A percentile compares a stretch with the other conserved stretches of the same genome.
Conservation (phyloP, 2,329 filamentous ascomycete genomes). For the Dendrostoma leiphaemia region DNA sequence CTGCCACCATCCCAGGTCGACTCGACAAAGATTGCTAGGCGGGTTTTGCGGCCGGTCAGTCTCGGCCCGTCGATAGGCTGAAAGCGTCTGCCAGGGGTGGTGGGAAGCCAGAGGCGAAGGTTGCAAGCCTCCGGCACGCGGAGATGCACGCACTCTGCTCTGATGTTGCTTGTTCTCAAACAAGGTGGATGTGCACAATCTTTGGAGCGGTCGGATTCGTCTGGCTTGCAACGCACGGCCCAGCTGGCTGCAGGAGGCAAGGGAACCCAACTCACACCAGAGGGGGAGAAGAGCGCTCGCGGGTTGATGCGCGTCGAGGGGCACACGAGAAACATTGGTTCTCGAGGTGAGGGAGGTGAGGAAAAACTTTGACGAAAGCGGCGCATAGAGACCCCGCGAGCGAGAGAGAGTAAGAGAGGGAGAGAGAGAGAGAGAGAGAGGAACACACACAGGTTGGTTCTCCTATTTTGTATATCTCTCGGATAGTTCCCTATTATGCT, state of each 20-base stretch:
- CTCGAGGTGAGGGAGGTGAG: not conserved
- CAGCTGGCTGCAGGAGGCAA: slow-evolving; percentile 5
- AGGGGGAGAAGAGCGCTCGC: slow-evolving; percentile 1
- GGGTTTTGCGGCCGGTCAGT: slow-evolving; percentile 4
- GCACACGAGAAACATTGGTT: not conserved
- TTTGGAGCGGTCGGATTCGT: not conserved
- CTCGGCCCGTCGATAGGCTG: slow-evolving; percentile 15
- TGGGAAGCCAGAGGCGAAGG: not conserved
- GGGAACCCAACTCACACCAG: slow-evolving; percentile 1
- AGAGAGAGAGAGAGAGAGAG: too few relatives aligned
- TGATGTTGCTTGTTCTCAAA: too few relatives aligned
- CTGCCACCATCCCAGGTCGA: not conserved
- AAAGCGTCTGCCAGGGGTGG: not conserved
- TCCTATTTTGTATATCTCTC: not conserved
- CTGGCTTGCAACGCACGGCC: slow-evolving; percentile 11
- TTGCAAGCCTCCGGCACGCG: not conserved
- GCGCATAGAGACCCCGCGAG: not conserved
- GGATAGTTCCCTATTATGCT: not conserved
- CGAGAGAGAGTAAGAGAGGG: not conserved
- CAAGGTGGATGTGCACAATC: slow-evolving; percentile 8
- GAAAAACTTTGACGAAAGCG: not conserved
- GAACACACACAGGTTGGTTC: too few relatives aligned
- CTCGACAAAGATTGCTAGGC: slow-evolving; percentile 3
- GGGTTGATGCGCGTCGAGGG: slow-evolving; percentile 9
- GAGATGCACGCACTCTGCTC: not conserved